Evolutionary conservation across 2,329 filamentous ascomycete species (phyloP).

Genomic region (Exophiala aquamarina): DNA sequence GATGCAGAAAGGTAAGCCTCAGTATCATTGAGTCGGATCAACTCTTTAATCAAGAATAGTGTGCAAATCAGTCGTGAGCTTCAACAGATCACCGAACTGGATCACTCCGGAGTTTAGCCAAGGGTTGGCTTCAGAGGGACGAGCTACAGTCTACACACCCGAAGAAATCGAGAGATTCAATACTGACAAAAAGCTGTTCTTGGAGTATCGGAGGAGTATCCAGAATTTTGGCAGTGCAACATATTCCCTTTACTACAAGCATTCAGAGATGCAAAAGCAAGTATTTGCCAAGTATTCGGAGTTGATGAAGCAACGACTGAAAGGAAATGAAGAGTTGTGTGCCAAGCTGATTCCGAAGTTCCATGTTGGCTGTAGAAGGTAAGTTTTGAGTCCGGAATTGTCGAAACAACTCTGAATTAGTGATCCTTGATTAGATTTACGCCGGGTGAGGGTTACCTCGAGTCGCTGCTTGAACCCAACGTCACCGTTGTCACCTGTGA

Average conservation of each 20-base stretch:
- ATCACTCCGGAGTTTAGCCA: conserved; percentile 19
- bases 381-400: conserved; percentile 21
- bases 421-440: conserved; percentile 37
- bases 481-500: conserved; percentile 16
- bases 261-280: conserved; percentile 30
- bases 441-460: conserved; percentile 35
- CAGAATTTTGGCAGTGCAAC: conserved; percentile 36
- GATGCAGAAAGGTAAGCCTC: conserved; percentile 25
- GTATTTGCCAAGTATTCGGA: conserved; percentile 8
- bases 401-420: neutral
- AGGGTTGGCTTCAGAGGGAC: conserved; percentile 10
- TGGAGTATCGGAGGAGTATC: conserved; percentile 35
- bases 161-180: conserved; percentile 24
- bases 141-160: conserved; percentile 3
- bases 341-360: conserved; percentile 36
- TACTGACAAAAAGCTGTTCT: conserved; percentile 21
- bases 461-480: conserved; percentile 22
- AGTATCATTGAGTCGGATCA: neutral
- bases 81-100: conserved; percentile 24
- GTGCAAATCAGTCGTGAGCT: conserved; percentile 32
- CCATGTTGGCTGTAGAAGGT: conserved; percentile 47
- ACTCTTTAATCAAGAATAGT: conserved; percentile 1
- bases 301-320: conserved; percentile 27
- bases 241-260: conserved; percentile 37
- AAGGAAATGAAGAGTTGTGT: conserved; percentile 29